Evolutionary conservation across 1,284 basidiomycete species (phyloP), one percentile per base, ranked within the genome.

Genomic region (Tetrapyrgos nigripes): DNA sequence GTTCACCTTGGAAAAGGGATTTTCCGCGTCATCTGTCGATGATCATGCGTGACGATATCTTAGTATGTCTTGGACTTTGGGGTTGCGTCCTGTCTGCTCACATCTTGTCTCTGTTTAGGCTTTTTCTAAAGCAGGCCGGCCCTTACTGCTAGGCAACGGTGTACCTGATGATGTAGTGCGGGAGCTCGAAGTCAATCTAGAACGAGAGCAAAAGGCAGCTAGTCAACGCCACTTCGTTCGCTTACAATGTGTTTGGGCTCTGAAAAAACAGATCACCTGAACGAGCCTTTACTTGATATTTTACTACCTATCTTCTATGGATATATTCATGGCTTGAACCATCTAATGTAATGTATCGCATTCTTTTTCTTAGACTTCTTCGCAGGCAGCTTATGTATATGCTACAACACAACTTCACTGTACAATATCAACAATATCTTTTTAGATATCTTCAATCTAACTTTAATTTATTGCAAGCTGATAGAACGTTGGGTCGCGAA

Each of bases 81-180:
- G 48, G 60, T 66, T 51, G 44, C 23, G 28, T 61, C 21, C 24
- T 5, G 21, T 26, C 9, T 53, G 35, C 11, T 59, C 21, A 3
- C 45, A 31, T 45, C 23, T 24, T 1, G 45, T 53, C 23, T 14
- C 19, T 27, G 8, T 52, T 52, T 61, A 92, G 89, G 77, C 81
- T 11, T 91, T 91, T 66, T 64, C 92, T 46, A 78, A 77, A 56
- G 85, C 86, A 1, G 84, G 83, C 17, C 78, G 87, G n/a, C 87
- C 89, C 28, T 73, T 92, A 43, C 78, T 92, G 2, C 79, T 92
- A 6, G 81, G 83, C 14, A 82, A 77, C 63, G 90, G 87, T 5
- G 66, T 91, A 28, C 70, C 83, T 2, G 79, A 81, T 65, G 68
- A 73, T 9, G 65, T 85, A 19, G 77, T 90, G 21, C 74, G 86